These are phyloP conservation scores for Geranomyces variabilis DNA, from an alignment of 192 early-diverging fungal species.

Conservation along the genomic window DNA sequence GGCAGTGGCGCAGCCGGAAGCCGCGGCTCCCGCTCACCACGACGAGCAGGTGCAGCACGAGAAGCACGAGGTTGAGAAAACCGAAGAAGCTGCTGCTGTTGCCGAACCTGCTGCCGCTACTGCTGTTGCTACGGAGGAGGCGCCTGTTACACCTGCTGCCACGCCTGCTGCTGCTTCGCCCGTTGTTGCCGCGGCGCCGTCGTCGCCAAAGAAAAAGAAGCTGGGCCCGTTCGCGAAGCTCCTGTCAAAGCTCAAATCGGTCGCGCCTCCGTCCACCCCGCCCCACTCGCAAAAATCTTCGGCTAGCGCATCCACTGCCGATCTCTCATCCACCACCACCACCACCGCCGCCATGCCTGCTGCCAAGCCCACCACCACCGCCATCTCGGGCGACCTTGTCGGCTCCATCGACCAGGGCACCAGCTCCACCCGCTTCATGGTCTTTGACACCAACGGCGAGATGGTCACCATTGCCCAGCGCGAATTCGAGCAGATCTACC, in stretches of 20 bases:
- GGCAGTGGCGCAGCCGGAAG: no score
- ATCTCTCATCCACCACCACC: background rate
- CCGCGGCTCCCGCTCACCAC: no score
- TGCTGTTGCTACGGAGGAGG: no score
- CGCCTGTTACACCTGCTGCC: no score
- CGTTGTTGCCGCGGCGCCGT: background rate
- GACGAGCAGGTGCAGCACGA: no score
- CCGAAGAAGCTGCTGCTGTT: no score
- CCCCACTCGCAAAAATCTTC: background rate
- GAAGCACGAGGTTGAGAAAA: no score
- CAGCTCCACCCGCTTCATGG: conserved; percentile 85
- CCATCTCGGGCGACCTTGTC: conserved; percentile 18
- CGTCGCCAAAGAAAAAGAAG: background rate
- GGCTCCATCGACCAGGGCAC: conserved; percentile 96
- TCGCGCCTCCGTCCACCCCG: background rate
- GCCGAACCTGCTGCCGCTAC: no score
- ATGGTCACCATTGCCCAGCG: conserved; percentile 75
- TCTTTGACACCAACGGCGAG: conserved; percentile 78
- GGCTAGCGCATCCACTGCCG: background rate
- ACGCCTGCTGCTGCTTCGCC: background rate
- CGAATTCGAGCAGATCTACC: conserved; percentile 52
- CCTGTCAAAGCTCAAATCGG: background rate
- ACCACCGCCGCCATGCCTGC: background rate
- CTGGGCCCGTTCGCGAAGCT: background rate
- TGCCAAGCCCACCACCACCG: conserved; percentile 1